Evolutionary conservation across 2,329 filamentous ascomycete species (phyloP), one percentile per base, ranked within the genome.

Genomic region (Annulohypoxylon truncatum): DNA sequence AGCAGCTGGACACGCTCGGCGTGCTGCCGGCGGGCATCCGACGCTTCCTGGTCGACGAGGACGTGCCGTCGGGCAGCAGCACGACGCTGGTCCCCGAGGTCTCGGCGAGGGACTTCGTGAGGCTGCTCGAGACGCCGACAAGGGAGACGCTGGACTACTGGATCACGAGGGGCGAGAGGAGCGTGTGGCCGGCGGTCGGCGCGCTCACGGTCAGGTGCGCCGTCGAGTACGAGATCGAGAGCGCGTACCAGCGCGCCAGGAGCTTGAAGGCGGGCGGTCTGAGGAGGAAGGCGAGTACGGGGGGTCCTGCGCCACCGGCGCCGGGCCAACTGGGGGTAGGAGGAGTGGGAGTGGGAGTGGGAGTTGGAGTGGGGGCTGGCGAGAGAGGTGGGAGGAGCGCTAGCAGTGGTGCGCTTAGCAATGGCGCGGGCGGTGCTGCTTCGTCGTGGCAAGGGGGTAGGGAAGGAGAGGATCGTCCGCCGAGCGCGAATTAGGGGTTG

Each of bases 141-240:
- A 84, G 87, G 54, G 88, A 90, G 64, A 90, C 88, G 7, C 81
- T 97, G 2, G 89, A 93, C 62, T 92, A 95, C 72, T 97, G 94
- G 95, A 94, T 96, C 57, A 79, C 89, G 29, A 86, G 91, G 58
- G 95, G 95, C 1, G 95, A 98, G 79, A 83, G 90, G 67, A 94
- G 92, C 70, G 93, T 97, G 0, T 98, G 95, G 94, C 95, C 94
- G 0, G 92, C 93, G 1, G 88, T 97, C 2, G 90, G 90, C 29
- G 93, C 94, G 12, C 79, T 98, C 66, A 90, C 91, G 72, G 90
- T 97, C 5, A 83, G 95, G 5, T 96, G 93, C 77, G 91, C 90
- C 3, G 86, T 98, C 6, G 95, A 98, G 78, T 90, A 94, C 59
- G 94, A 97, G 76, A 83, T 98, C 9, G 94, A 97, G 77, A 83